Evolutionary conservation across 2,329 filamentous ascomycete species (phyloP), one percentile per base, ranked within the genome.

Genomic region (Aspergillus sp.): DNA sequence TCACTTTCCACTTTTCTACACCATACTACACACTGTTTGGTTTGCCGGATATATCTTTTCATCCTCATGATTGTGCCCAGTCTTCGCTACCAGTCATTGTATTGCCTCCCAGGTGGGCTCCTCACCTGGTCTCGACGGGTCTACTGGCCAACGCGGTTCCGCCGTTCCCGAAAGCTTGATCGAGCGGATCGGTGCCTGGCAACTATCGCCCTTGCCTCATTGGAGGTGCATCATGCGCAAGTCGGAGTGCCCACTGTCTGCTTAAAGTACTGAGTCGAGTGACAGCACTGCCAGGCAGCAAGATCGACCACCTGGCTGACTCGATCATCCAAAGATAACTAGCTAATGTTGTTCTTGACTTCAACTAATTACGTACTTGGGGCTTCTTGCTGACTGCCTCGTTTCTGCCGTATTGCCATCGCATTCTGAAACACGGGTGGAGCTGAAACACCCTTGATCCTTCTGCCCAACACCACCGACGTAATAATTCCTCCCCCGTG

Each of bases 111-210:
- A 2, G 19, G 41, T 45, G 41, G 41, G 21, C 41, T 36, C 32
- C 12, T 36, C 32, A 6, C 12, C 12, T 23, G 17, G 39, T 43
- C n/a, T 45, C 41, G 41, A 45, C 41, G 15, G 25, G 21, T 32
- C 38, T 15, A 43, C 21, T 45, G 28, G 30, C 36, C 53, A 43
- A 30, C 53, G 28, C 39, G 41, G 25, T 45, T 55, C 53, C 53
- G 53, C 53, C 53, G 38, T 17, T 55, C 39, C 53, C 53, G 53
- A 55, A 55, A 55, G 53, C 53, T 55, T 55, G 53, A 55, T 28
- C 17, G 30, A 21, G 25, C 39, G 25, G 32, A 50, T 50, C 47
- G 47, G 47, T 50, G 47, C 47, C 47, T 50, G 47, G 47, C 47
- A 25, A 30, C 47, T 28, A n/a, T n/a, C 2, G 12, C 5, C 25